These are phyloP conservation scores for Dryas drummondii DNA, from an alignment of 306 rosid species.

Conservation along the genomic window DNA sequence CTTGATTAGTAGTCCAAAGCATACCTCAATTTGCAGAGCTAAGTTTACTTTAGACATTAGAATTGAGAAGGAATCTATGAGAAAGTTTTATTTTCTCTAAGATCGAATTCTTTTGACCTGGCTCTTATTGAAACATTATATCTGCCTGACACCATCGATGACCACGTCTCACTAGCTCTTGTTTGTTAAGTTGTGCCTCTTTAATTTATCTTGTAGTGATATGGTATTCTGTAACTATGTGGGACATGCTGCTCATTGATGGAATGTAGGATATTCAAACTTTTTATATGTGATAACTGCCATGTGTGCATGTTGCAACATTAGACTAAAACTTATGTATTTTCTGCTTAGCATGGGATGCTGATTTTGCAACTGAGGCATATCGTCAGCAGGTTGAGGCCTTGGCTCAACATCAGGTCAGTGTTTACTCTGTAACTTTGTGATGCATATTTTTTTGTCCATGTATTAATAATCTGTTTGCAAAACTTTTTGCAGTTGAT, in stretches of 20 bases:
- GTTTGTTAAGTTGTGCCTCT: not conserved
- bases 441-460: slow-evolving; percentile 10
- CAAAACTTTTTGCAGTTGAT: slow-evolving; percentile 53
- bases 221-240: not conserved
- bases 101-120: not conserved
- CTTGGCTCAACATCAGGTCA: slow-evolving; percentile 90
- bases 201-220: not conserved
- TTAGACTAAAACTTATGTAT: slow-evolving; percentile 23
- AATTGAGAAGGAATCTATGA: not conserved
- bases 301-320: slow-evolving; percentile 14
- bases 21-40: not conserved
- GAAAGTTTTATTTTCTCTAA: not conserved
- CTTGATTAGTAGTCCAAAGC: not conserved
- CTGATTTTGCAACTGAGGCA: slow-evolving; percentile 96
- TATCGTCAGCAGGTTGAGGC: slow-evolving; percentile 97
- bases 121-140: not conserved
- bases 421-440: slow-evolving; percentile 18
- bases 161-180: not conserved
- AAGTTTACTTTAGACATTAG: not conserved
- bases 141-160: not conserved
- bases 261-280: slow-evolving; percentile 15
- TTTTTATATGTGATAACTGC: not conserved
- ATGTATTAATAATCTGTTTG: slow-evolving; percentile 9
- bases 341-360: slow-evolving; percentile 79
- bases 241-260: slow-evolving; percentile 5